A percentile compares a stretch with the other conserved stretches of the same genome.
Conservation (phyloP, 192 early-diverging fungal genomes). For the Umbelopsis sp. region DNA sequence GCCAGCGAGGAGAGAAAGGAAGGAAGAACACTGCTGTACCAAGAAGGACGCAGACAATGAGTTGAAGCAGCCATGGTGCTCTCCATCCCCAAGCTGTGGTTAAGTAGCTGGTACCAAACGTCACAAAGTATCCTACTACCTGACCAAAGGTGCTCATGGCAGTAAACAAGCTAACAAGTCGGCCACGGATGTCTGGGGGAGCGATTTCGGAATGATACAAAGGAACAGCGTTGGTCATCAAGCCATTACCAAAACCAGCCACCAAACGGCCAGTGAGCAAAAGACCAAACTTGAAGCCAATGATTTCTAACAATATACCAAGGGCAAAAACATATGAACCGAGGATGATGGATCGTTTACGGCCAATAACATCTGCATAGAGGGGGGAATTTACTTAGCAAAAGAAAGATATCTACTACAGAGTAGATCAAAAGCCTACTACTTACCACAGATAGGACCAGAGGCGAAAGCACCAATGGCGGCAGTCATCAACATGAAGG, state of each 20-base stretch:
- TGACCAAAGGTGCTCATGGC: conserved; percentile 87
- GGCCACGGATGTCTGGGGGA: conserved; percentile 81
- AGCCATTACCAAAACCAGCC: conserved; percentile 43
- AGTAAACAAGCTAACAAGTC: conserved; percentile 81
- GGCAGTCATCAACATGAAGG: conserved; percentile 36
- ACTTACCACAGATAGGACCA: conserved; percentile 28
- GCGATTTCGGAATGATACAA: conserved; percentile 59
- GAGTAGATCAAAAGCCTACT: neutral
- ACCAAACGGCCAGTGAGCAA: conserved; percentile 54
- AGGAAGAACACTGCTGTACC: conserved; percentile 63
- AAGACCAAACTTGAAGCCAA: conserved; percentile 35
- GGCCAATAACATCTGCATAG: conserved; percentile 49
- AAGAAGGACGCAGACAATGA: conserved; percentile 63
- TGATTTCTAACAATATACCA: conserved; percentile 52
- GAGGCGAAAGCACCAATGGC: conserved; percentile 34
- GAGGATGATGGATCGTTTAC: conserved; percentile 61
- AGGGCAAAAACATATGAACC: conserved; percentile 60
- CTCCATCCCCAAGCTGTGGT: conserved; percentile 60
- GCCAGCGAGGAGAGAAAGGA: conserved; percentile 85
- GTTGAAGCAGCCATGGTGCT: conserved; percentile 69
- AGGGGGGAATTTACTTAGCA: neutral
- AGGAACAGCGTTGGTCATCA: conserved; percentile 37
- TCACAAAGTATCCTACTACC: conserved; percentile 59
- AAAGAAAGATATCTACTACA: neutral
- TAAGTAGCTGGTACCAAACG: conserved; percentile 41